phyloP scores from a whole-genome alignment of 768 basidiomycete genomes.

The Trametopsis cervina region DNA sequence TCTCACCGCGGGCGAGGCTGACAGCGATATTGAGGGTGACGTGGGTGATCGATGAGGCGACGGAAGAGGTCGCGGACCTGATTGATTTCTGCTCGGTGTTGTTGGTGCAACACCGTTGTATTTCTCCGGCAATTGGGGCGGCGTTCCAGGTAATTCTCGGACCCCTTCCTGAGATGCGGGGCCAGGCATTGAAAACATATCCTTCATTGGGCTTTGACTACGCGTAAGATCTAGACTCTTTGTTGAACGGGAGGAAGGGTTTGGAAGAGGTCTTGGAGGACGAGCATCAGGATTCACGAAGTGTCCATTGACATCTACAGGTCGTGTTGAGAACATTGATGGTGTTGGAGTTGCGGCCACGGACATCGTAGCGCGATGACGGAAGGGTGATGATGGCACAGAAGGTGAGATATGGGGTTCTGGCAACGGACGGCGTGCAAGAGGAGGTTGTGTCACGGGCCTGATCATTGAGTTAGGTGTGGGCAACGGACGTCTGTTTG shows the following conservation, averaged over 20 bases:
- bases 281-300: background rate
- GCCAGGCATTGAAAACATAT: slow-evolving; percentile 4
- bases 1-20: slow-evolving; percentile 1
- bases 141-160: slow-evolving; percentile 29
- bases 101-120: background rate
- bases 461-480: background rate
- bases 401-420: slow-evolving; percentile 2
- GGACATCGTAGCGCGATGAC: slow-evolving; percentile 8
- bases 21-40: background rate
- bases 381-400: slow-evolving; percentile 5
- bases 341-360: background rate
- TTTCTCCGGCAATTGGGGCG: background rate
- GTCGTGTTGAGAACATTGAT: background rate
- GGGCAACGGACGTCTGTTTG: background rate
- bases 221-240: slow-evolving; percentile 13
- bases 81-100: background rate
- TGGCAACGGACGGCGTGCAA: slow-evolving; percentile 4
- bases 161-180: slow-evolving; percentile 12
- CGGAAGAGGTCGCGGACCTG: slow-evolving; percentile 1
- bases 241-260: slow-evolving; percentile 15
- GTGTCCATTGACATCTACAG: background rate
- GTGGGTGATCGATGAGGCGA: slow-evolving; percentile 10
- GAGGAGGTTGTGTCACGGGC: background rate
- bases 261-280: slow-evolving; percentile 17
- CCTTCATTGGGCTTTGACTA: slow-evolving; percentile 10